phyloP scores from a whole-genome alignment of 805 yeast genomes.

The Saccharomyces eubayanus region DNA sequence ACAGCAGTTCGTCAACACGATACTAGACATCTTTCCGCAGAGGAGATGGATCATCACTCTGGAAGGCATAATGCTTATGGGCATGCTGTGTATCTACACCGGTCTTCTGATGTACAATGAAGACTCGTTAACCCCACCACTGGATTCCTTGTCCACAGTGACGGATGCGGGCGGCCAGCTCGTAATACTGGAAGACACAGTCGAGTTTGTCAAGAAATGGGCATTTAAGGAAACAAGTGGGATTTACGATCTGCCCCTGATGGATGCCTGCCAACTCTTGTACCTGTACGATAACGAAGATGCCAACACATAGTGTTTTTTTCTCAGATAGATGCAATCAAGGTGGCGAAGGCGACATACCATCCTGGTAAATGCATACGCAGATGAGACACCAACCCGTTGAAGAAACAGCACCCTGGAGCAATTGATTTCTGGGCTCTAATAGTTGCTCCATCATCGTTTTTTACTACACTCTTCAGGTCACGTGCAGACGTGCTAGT shows the following conservation, averaged over 20 bases:
- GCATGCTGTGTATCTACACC: conserved; percentile 64
- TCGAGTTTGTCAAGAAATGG: conserved; percentile 27
- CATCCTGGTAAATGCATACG: neutral
- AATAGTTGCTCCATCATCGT: neutral
- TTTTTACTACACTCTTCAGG: neutral
- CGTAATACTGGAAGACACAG: conserved; percentile 16
- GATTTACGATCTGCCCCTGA: conserved; percentile 76
- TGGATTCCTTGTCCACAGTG: conserved; percentile 54
- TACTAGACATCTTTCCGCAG: conserved; percentile 69
- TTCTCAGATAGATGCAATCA: neutral
- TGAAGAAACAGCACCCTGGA: neutral
- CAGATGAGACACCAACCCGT: neutral
- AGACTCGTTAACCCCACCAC: conserved; percentile 58
- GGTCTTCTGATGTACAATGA: conserved; percentile 64
- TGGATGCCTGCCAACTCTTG: conserved; percentile 56
- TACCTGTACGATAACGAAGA: conserved; percentile 30
- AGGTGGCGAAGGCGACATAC: too few relatives aligned
- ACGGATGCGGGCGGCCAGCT: conserved; percentile 55
- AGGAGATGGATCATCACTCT: conserved; percentile 85
- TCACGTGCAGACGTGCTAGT: neutral
- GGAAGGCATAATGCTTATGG: conserved; percentile 62
- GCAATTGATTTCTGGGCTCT: neutral
- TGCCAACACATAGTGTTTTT: neutral
- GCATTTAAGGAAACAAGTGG: conserved; percentile 64
- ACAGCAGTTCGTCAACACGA: conserved; percentile 37